These are phyloP conservation scores for Phytophthora tentaculata DNA, from an alignment of 352 stramenopile genomes.

Conservation along the genomic window DNA sequence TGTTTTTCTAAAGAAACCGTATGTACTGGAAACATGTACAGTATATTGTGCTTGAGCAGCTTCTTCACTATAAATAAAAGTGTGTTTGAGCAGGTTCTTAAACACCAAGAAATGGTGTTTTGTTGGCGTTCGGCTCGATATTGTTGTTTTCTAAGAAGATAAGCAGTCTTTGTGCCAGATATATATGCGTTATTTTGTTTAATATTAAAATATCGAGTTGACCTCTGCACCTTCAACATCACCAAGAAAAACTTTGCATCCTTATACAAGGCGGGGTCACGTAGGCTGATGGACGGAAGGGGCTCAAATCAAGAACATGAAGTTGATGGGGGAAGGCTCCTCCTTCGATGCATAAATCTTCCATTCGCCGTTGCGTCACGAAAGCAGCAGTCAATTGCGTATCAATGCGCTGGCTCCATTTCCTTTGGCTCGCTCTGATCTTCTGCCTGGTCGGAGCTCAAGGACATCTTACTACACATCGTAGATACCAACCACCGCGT, in stretches of 20 bases:
- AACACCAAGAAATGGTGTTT: no score
- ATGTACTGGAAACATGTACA: no score
- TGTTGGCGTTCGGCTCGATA: no score
- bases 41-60: no score
- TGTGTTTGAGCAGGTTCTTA: no score
- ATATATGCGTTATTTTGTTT: no score
- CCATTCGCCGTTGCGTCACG: slow-evolving; percentile 39
- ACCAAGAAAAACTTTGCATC: slow-evolving; percentile 8
- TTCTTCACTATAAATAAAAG: no score
- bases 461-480: slow-evolving; percentile 11
- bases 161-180: no score
- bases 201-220: no score
- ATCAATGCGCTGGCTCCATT: slow-evolving; percentile 21
- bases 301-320: neutral
- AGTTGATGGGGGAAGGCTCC: neutral
- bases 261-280: neutral
- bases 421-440: slow-evolving; percentile 24
- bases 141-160: no score
- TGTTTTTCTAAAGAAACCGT: no score
- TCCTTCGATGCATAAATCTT: neutral
- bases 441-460: slow-evolving; percentile 17
- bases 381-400: slow-evolving; percentile 14
- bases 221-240: neutral
- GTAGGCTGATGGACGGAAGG: slow-evolving; percentile 20
- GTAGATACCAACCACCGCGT: slow-evolving; percentile 5